Conservation (phyloP, 768 basidiomycete species). For the Ramaria sp. region DNA sequence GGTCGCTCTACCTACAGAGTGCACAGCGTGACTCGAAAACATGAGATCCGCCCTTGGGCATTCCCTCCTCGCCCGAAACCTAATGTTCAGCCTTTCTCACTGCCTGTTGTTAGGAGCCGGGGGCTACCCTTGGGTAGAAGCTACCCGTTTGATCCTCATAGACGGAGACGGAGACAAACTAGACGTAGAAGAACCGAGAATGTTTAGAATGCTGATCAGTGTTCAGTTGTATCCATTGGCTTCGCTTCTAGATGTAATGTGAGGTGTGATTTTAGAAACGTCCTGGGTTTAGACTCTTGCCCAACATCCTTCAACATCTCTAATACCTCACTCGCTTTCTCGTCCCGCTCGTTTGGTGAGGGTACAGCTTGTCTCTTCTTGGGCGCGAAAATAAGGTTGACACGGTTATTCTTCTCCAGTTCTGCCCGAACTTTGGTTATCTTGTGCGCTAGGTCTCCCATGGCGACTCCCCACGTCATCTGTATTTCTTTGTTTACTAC, state of each 20-base stretch:
- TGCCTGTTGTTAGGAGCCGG: neutral
- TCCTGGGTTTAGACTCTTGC: slow-evolving; percentile 40
- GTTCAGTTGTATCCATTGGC: neutral
- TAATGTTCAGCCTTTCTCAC: neutral
- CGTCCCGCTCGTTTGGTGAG: slow-evolving; percentile 27
- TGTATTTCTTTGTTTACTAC: slow-evolving; percentile 53
- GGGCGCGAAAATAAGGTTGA: slow-evolving; percentile 43
- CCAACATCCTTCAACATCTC: slow-evolving; percentile 36
- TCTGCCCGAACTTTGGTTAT: slow-evolving; percentile 45
- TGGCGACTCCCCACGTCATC: slow-evolving; percentile 54
- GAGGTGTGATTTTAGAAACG: neutral
- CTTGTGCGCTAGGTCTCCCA: slow-evolving; percentile 56
- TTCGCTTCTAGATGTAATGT: neutral
- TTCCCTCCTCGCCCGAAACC: neutral
- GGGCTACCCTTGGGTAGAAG: neutral
- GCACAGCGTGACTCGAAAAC: neutral
- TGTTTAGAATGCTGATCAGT: neutral
- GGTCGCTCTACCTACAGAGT: neutral
- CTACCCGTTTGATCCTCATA: neutral
- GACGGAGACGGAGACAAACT: neutral
- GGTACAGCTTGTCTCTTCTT: slow-evolving; percentile 36
- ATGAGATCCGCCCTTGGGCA: neutral
- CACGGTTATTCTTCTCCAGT: slow-evolving; percentile 47
- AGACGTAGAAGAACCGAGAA: neutral
- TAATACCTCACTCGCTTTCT: slow-evolving; percentile 34